A percentile compares a stretch with the other conserved stretches of the same genome.
Evolutionary conservation across 371 early-diverging fungal genomes (phyloP).

Genomic region (Syncephalastrum contaminatum): DNA sequence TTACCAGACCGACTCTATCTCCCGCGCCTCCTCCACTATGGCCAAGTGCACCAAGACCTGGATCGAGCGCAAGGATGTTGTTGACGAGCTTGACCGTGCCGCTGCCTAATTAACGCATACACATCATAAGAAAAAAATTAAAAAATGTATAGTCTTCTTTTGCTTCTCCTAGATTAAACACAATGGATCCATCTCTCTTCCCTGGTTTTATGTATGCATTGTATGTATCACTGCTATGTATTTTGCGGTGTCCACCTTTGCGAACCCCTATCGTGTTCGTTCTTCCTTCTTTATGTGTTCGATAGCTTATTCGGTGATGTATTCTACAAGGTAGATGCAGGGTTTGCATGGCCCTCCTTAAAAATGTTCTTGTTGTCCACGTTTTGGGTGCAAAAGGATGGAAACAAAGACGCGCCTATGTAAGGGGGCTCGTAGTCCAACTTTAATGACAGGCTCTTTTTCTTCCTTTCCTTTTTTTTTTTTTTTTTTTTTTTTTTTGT

Average conservation of each 20-base stretch:
- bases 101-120: slow-evolving; percentile 26
- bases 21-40: slow-evolving; percentile 94
- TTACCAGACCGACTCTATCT: slow-evolving; percentile 94
- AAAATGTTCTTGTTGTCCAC: neutral
- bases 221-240: neutral
- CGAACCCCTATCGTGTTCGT: neutral
- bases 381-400: too few species aligned
- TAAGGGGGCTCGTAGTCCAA: too few species aligned
- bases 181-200: too few species aligned
- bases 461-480: slow-evolving; percentile 5
- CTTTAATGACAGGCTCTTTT: neutral
- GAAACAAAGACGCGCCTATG: too few species aligned
- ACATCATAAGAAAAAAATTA: slow-evolving; percentile 3
- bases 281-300: too few species aligned
- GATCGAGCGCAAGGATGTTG: slow-evolving; percentile 36
- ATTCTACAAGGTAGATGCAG: too few species aligned
- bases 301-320: too few species aligned
- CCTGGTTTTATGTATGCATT: too few species aligned
- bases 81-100: slow-evolving; percentile 37
- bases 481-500: slow-evolving; percentile 3
- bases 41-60: slow-evolving; percentile 86
- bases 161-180: too few species aligned
- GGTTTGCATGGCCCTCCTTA: too few species aligned
- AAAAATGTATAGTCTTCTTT: slow-evolving; percentile 2
- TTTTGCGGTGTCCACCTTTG: neutral